Conservation (phyloP, 768 basidiomycete species). For the Serendipita sp. region DNA sequence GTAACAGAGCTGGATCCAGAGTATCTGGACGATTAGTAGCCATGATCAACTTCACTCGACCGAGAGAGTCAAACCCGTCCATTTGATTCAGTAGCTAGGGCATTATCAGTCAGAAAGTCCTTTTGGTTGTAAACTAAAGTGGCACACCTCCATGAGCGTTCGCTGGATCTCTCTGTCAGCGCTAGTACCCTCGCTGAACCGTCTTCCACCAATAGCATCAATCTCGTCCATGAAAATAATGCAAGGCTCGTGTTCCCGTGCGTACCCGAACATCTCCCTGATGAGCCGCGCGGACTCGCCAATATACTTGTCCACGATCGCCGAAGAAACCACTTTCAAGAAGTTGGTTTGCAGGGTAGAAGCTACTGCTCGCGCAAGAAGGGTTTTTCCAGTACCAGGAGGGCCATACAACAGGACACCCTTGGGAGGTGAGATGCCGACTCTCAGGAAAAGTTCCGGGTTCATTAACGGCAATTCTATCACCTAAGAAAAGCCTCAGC, state of each 20-base stretch:
- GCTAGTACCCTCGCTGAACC: slow-evolving; percentile 88
- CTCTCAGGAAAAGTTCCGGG: slow-evolving; percentile 87
- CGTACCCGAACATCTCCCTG: slow-evolving; percentile 84
- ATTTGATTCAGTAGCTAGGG: slow-evolving; percentile 86
- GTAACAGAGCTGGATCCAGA: slow-evolving; percentile 32
- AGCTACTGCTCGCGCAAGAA: slow-evolving; percentile 89
- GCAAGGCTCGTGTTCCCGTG: slow-evolving; percentile 89
- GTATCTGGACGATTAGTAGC: slow-evolving; percentile 88
- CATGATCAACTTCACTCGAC: slow-evolving; percentile 94
- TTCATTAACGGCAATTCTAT: slow-evolving; percentile 90
- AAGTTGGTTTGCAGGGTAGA: slow-evolving; percentile 91
- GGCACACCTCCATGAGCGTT: slow-evolving; percentile 82
- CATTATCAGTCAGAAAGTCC: background rate
- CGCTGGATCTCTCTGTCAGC: slow-evolving; percentile 98
- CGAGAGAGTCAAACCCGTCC: slow-evolving; percentile 98
- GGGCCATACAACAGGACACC: slow-evolving; percentile 93
- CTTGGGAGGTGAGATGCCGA: slow-evolving; percentile 92
- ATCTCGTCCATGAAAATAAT: slow-evolving; percentile 99
- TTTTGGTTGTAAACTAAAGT: too few species aligned
- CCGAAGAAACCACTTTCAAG: slow-evolving; percentile 94
- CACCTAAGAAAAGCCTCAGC: slow-evolving; percentile 32
- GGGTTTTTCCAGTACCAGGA: slow-evolving; percentile 91
- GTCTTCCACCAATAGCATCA: slow-evolving; percentile 88
- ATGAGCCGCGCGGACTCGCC: slow-evolving; percentile 94
- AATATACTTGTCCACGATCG: slow-evolving; percentile 96